Evolutionary conservation across 208 protist genomes (phyloP).

Genomic region (Lotmaria passim): DNA sequence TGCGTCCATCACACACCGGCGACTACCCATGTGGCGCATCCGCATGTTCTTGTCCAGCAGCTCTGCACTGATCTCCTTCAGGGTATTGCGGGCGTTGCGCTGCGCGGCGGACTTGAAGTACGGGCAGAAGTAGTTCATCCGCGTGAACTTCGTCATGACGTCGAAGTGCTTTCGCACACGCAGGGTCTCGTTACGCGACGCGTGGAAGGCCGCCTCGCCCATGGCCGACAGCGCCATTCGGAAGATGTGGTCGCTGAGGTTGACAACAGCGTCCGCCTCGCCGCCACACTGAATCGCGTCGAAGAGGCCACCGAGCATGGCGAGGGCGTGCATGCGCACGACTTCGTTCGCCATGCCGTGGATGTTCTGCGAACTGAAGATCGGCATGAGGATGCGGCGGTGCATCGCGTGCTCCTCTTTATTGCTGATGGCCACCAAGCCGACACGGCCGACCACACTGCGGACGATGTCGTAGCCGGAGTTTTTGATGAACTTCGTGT

Average conservation of each 20-base stretch:
- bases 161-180: conserved; percentile 47
- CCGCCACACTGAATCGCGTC: conserved; percentile 33
- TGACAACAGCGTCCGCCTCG: conserved; percentile 31
- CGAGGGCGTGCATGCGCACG: conserved; percentile 48
- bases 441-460: conserved; percentile 55
- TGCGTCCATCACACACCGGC: conserved; percentile 47
- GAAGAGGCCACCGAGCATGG: conserved; percentile 43
- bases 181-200: conserved; percentile 42
- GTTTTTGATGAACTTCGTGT: conserved; percentile 44
- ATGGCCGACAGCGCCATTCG: conserved; percentile 58
- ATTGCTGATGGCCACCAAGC: conserved; percentile 47
- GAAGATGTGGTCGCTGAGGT: conserved; percentile 49
- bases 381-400: conserved; percentile 43
- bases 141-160: conserved; percentile 45
- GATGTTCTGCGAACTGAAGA: conserved; percentile 52
- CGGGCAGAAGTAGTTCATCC: conserved; percentile 62
- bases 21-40: conserved; percentile 22
- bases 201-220: conserved; percentile 57
- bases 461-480: conserved; percentile 62
- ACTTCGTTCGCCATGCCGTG: conserved; percentile 51
- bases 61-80: conserved; percentile 38
- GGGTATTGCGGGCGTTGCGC: conserved; percentile 30
- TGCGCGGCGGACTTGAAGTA: conserved; percentile 50
- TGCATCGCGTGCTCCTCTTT: conserved; percentile 51
- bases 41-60: conserved; percentile 44